Conservation (phyloP, 148 eudicot species). For the Rhododendron ferrugineum region DNA sequence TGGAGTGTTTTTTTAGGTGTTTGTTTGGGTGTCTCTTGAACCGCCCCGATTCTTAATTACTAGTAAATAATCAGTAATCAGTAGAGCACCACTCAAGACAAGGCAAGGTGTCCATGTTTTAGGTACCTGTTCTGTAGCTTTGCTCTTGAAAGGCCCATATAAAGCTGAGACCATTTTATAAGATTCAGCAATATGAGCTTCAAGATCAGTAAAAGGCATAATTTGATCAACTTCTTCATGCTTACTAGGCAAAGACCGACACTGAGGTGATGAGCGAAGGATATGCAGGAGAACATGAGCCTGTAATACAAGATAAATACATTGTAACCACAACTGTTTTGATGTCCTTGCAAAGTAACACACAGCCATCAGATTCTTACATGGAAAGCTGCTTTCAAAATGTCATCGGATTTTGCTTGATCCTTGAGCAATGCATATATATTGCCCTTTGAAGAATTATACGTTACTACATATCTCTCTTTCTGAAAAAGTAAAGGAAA, state of each 20-base stretch:
- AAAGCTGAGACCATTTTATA: conserved; percentile 72
- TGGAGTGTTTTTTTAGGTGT: too few species aligned
- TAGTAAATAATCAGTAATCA: not conserved
- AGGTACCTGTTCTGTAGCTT: conserved; percentile 83
- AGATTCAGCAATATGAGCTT: conserved; percentile 71
- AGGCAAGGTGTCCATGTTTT: not conserved
- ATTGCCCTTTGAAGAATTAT: conserved; percentile 77
- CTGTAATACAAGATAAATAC: conserved; percentile 35
- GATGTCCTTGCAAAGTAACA: conserved; percentile 3
- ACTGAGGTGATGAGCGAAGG: conserved; percentile 51
- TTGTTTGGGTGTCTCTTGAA: too few species aligned
- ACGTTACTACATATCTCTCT: conserved; percentile 76
- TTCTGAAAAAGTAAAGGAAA: conserved; percentile 33
- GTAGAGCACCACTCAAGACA: not conserved
- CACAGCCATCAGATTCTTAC: conserved; percentile 34
- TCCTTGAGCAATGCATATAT: conserved; percentile 90
- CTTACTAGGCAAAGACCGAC: conserved; percentile 25
- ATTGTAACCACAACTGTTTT: not conserved
- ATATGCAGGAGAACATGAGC: conserved; percentile 85
- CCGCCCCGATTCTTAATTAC: too few species aligned
- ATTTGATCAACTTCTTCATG: conserved; percentile 32
- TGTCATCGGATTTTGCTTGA: conserved; percentile 91
- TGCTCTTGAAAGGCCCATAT: conserved; percentile 77
- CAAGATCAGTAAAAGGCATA: conserved; percentile 45
- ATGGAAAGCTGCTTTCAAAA: conserved; percentile 94